These are phyloP conservation scores for Rachicladosporium sp. DNA, from an alignment of 2,329 filamentous ascomycete genomes.

Conservation along the genomic window DNA sequence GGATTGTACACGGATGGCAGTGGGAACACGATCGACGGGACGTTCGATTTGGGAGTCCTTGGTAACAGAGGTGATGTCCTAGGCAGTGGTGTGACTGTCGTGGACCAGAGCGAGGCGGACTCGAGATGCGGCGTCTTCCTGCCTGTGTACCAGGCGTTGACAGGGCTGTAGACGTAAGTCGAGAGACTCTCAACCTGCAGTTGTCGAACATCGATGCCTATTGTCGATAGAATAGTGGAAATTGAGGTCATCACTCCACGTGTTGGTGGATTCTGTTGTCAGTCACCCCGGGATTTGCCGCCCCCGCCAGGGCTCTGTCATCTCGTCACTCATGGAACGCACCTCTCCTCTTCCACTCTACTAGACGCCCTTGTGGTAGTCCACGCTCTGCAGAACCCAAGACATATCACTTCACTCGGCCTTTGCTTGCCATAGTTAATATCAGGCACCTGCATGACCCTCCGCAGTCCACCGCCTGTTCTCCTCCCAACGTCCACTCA, in stretches of 20 bases:
- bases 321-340: neutral
- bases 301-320: too few species aligned
- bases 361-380: slow-evolving; percentile 9
- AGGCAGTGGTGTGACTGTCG: neutral
- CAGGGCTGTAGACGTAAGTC: too few species aligned
- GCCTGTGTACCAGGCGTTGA: neutral
- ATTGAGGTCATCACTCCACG: too few species aligned
- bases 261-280: too few species aligned
- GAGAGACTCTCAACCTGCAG: too few species aligned
- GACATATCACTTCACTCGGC: neutral
- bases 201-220: too few species aligned
- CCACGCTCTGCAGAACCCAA: neutral
- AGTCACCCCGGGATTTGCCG: too few species aligned
- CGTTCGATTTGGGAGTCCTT: neutral
- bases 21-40: neutral
- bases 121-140: neutral
- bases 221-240: too few species aligned
- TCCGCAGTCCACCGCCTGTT: slow-evolving; percentile 2
- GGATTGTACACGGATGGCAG: neutral
- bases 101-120: neutral
- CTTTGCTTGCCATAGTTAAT: slow-evolving; percentile 7
- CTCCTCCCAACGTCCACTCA: neutral
- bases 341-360: slow-evolving; percentile 5
- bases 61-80: neutral
- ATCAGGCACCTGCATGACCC: slow-evolving; percentile 2